These are phyloP conservation scores for Yamadazyma taylorii DNA, from an alignment of 1,139 yeast species.

Conservation along the genomic window DNA sequence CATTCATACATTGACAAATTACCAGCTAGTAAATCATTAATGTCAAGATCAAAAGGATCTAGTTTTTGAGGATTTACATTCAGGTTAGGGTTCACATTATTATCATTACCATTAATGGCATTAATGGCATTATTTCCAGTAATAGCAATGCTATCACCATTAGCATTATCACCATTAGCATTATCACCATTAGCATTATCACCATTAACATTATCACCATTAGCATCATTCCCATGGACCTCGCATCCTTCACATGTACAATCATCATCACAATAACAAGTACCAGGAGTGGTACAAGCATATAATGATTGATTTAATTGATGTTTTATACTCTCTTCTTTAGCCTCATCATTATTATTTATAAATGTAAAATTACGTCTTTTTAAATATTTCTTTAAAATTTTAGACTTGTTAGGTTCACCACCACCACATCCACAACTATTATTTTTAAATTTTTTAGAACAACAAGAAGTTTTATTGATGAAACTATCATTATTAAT, in stretches of 20 bases:
- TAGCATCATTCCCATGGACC: slow-evolving; percentile 32
- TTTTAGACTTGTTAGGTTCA: slow-evolving; percentile 34
- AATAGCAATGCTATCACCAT: neutral
- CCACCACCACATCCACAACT: slow-evolving; percentile 30
- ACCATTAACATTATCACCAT: too few species aligned
- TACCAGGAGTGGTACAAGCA: slow-evolving; percentile 43
- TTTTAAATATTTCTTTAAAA: slow-evolving; percentile 36
- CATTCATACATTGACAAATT: neutral
- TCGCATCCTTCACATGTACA: slow-evolving; percentile 51
- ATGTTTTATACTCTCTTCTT: slow-evolving; percentile 14
- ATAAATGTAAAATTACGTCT: slow-evolving; percentile 19
- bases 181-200: slow-evolving; percentile 24
- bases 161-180: slow-evolving; percentile 24
- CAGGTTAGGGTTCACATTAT: neutral
- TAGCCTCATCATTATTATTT: slow-evolving; percentile 17
- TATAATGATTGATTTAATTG: slow-evolving; percentile 30
- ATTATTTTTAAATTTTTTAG: slow-evolving; percentile 25
- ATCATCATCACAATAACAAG: slow-evolving; percentile 48
- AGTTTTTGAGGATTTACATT: neutral
- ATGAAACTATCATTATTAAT: slow-evolving; percentile 38
- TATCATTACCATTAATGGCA: too few species aligned
- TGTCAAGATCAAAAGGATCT: neutral
- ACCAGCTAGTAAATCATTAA: neutral
- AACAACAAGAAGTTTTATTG: slow-evolving; percentile 35
- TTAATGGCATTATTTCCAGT: slow-evolving; percentile 49